Evolutionary conservation across 768 basidiomycete species (phyloP).

Genomic region (Psilocybe cubensis): DNA sequence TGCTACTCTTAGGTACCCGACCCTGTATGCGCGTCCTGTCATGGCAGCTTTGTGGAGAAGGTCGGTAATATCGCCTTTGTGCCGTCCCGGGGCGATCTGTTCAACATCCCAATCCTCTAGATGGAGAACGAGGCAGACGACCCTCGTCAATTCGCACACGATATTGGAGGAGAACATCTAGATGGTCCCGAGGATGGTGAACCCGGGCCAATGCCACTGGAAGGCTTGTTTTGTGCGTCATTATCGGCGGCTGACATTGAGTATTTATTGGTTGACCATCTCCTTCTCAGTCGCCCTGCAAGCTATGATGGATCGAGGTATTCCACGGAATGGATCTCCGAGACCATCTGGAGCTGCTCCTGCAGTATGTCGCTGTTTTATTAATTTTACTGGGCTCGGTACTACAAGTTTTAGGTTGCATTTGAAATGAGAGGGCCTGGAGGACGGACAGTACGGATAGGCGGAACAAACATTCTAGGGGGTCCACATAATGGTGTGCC

Average conservation of each 20-base stretch:
- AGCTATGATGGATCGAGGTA: constrained; percentile 38
- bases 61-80: constrained; percentile 35
- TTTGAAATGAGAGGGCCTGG: constrained; percentile 32
- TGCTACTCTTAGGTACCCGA: constrained; percentile 62
- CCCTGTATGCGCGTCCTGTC: constrained; percentile 83
- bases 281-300: constrained; percentile 36
- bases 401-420: constrained; percentile 19
- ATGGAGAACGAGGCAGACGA: constrained; percentile 78
- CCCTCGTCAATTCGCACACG: constrained; percentile 66
- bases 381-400: background rate
- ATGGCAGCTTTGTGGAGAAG: constrained; percentile 83
- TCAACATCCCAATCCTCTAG: constrained; percentile 38
- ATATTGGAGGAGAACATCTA: constrained; percentile 25
- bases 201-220: constrained; percentile 39
- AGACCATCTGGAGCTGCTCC: constrained; percentile 18
- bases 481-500: background rate
- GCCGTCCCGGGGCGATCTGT: constrained; percentile 12
- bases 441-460: constrained; percentile 28
- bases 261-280: background rate
- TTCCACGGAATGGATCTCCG: constrained; percentile 17
- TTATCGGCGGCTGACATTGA: constrained; percentile 3
- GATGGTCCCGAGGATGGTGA: constrained; percentile 23
- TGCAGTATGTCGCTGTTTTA: constrained; percentile 17
- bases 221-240: constrained; percentile 52
- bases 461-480: constrained; percentile 27